These are phyloP conservation scores for Alternaria ethzedia DNA, from an alignment of 2,329 filamentous ascomycete species.

Conservation along the genomic window DNA sequence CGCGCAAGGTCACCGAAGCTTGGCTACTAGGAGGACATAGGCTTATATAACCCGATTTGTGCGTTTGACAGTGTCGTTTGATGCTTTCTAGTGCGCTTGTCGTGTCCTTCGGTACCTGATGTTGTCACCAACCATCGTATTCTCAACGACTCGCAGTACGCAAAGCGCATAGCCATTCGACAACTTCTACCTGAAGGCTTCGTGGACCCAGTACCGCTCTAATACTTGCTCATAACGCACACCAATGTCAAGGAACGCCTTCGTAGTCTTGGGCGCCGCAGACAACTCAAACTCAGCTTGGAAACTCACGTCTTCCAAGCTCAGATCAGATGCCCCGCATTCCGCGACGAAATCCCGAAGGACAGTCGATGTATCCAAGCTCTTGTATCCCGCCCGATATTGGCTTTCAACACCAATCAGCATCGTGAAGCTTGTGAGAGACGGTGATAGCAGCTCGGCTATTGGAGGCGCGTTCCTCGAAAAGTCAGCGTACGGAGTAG, in stretches of 20 bases:
- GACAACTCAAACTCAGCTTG: neutral
- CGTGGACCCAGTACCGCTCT: neutral
- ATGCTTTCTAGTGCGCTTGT: neutral
- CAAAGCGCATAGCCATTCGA: no score
- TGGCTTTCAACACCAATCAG: neutral
- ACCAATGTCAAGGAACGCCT: conserved; percentile 2
- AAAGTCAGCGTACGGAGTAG: neutral
- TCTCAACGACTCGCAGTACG: neutral
- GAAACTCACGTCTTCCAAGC: neutral
- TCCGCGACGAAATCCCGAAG: conserved; percentile 14
- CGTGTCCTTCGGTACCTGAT: neutral
- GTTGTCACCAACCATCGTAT: neutral
- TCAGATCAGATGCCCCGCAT: neutral
- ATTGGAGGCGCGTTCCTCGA: neutral
- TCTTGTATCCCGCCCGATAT: neutral
- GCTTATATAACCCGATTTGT: neutral
- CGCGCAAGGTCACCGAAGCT: neutral
- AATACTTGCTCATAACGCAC: neutral
- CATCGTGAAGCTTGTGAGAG: conserved; percentile 15
- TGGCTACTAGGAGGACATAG: no score
- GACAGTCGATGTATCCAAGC: neutral
- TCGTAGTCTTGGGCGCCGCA: neutral
- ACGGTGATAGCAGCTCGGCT: conserved; percentile 15
- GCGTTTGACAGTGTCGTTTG: neutral
- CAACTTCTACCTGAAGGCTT: neutral